Evolutionary conservation across 2,329 filamentous ascomycete genomes (phyloP).

Genomic region (Zymoseptoria ardabiliae): DNA sequence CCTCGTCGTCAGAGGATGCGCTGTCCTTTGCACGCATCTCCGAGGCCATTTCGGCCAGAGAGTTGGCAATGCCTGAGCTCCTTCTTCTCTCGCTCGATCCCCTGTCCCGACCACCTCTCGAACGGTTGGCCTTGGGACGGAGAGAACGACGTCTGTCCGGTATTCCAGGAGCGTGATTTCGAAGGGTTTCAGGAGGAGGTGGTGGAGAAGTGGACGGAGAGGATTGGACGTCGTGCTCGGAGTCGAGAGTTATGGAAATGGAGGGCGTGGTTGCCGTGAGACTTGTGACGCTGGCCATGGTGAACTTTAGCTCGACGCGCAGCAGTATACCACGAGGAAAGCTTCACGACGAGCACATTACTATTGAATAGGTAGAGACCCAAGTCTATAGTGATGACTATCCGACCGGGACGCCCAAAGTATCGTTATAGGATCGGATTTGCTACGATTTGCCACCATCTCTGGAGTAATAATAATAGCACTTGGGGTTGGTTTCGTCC

Average conservation of each 20-base stretch:
- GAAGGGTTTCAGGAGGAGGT: constrained; percentile 1
- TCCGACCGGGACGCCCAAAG: neutral
- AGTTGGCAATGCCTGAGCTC: constrained; percentile 13
- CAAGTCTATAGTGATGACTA: neutral
- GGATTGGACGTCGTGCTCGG: neutral
- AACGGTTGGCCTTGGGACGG: constrained; percentile 8
- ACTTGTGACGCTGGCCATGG: neutral
- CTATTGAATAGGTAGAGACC: neutral
- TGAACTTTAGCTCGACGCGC: neutral
- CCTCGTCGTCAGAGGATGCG: constrained; percentile 6
- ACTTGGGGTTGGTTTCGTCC: neutral
- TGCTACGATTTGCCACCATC: neutral
- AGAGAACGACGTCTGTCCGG: constrained; percentile 21
- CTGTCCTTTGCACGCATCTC: constrained; percentile 22
- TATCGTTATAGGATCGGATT: neutral
- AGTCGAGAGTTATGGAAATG: neutral
- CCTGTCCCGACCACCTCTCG: neutral
- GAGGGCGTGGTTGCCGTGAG: neutral
- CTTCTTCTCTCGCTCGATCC: constrained; percentile 11
- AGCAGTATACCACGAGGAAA: neutral
- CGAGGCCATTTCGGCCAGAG: constrained; percentile 19
- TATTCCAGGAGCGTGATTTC: constrained; percentile 26
- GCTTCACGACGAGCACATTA: neutral
- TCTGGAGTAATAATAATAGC: neutral
- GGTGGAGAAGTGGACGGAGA: constrained; percentile 1